These are phyloP conservation scores for Sesbania bispinosa DNA, from an alignment of 306 rosid genomes.

Conservation along the genomic window DNA sequence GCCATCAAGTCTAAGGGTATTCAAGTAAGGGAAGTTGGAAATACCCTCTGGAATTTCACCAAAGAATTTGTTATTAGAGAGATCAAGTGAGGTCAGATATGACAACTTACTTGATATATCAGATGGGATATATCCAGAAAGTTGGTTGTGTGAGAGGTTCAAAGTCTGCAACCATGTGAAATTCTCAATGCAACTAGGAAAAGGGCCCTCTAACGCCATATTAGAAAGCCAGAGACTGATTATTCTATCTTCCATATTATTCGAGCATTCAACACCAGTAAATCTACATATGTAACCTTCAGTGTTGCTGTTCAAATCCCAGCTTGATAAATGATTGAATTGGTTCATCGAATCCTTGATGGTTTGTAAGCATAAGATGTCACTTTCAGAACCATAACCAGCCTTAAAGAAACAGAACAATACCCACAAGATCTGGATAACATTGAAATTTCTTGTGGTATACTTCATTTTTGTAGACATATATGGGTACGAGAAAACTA, in stretches of 20 bases:
- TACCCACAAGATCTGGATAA: neutral
- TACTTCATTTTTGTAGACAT: neutral
- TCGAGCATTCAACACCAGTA: conserved; percentile 31
- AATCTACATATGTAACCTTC: neutral
- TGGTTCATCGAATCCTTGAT: conserved; percentile 27
- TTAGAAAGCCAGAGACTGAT: neutral
- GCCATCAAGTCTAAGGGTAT: conserved; percentile 24
- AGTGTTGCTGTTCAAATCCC: conserved; percentile 12
- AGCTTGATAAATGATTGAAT: neutral
- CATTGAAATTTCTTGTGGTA: neutral
- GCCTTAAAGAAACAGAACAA: neutral
- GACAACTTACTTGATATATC: neutral
- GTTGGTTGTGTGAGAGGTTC: conserved; percentile 16
- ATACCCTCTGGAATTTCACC: conserved; percentile 35
- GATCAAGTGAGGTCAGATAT: conserved; percentile 16
- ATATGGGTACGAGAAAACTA: no score
- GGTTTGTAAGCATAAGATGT: conserved; percentile 26
- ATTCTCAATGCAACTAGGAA: conserved; percentile 19
- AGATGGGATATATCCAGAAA: conserved; percentile 30
- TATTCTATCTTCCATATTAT: neutral
- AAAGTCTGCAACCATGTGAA: conserved; percentile 11
- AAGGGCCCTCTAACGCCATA: conserved; percentile 29
- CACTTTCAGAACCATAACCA: neutral
- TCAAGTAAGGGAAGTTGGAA: conserved; percentile 6
- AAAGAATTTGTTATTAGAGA: conserved; percentile 26